Evolutionary conservation across 2,329 filamentous ascomycete genomes (phyloP).

Genomic region (Nothophoma quercina): DNA sequence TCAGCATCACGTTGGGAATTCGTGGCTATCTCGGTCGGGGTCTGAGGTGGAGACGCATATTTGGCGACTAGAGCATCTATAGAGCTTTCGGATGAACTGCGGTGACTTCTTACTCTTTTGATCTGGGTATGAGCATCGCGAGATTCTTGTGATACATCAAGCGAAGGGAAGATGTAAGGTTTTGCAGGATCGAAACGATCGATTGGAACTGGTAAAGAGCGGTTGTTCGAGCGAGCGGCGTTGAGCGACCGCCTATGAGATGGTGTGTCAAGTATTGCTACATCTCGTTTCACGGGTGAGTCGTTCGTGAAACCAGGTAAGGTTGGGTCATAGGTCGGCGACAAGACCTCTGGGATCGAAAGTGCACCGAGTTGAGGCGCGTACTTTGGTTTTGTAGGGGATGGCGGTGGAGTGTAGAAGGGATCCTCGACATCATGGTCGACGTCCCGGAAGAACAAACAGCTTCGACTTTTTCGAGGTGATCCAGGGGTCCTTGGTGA

Average conservation of each 20-base stretch:
- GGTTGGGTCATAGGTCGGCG: conserved; percentile 9
- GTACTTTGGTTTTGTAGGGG: conserved; percentile 35
- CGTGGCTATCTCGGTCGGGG: not conserved
- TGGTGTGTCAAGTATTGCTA: not conserved
- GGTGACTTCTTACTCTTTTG: conserved; percentile 3
- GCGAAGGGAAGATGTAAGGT: not conserved
- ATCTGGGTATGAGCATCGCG: not conserved
- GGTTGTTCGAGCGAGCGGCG: conserved; percentile 19
- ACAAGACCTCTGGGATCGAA: conserved; percentile 23
- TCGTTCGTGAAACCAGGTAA: conserved; percentile 18
- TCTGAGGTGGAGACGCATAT: conserved; percentile 4
- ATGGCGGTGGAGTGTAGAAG: conserved; percentile 28
- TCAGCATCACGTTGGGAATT: conserved; percentile 3
- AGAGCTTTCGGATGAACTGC: conserved; percentile 19
- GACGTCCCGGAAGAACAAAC: conserved; percentile 31
- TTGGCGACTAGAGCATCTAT: conserved; percentile 1
- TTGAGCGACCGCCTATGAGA: conserved; percentile 5
- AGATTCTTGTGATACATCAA: not conserved
- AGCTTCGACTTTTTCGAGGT: conserved; percentile 40
- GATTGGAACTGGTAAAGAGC: conserved; percentile 8
- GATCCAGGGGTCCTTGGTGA: conserved; percentile 43
- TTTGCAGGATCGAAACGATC: not conserved
- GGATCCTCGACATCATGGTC: conserved; percentile 14
- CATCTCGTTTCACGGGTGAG: conserved; percentile 17
- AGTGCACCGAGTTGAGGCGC: conserved; percentile 23